Evolutionary conservation across 208 protist genomes (phyloP).

Genomic region (Leishmania braziliensis): DNA sequence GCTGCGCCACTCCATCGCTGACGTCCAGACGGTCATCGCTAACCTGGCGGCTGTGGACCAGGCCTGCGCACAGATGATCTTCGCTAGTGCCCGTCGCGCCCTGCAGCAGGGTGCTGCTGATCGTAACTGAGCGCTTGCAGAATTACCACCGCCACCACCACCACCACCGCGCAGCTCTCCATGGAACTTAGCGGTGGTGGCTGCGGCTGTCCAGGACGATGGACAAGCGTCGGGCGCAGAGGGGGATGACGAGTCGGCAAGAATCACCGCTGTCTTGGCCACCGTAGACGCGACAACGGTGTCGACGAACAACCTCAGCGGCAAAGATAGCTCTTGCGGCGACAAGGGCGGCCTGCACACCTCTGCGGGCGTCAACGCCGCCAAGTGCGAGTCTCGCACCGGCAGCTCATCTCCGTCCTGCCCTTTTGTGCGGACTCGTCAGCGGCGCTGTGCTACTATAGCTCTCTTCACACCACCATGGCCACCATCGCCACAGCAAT

Average conservation of each 20-base stretch:
- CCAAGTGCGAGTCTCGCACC: background rate
- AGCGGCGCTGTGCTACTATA: constrained; percentile 12
- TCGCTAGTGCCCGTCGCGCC: constrained; percentile 9
- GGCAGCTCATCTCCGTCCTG: background rate
- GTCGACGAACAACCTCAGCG: background rate
- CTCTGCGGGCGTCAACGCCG: background rate
- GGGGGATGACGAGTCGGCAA: background rate
- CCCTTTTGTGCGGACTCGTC: background rate
- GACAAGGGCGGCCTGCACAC: too few species aligned
- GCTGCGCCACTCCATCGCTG: constrained; percentile 28
- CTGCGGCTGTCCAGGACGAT: background rate
- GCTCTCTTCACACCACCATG: background rate
- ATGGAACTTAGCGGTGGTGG: background rate
- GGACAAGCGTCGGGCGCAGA: background rate
- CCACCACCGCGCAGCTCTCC: background rate
- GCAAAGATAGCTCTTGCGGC: background rate
- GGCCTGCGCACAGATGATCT: constrained; percentile 13
- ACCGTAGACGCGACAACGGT: background rate
- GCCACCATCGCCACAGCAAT: background rate
- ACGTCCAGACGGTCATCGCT: constrained; percentile 26
- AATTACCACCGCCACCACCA: background rate
- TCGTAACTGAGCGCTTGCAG: constrained; percentile 41
- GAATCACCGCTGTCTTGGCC: background rate
- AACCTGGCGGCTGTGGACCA: constrained; percentile 30
- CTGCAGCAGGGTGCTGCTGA: constrained; percentile 41